Conservation (phyloP, 1,139 yeast species). For the Pichia sp. region DNA sequence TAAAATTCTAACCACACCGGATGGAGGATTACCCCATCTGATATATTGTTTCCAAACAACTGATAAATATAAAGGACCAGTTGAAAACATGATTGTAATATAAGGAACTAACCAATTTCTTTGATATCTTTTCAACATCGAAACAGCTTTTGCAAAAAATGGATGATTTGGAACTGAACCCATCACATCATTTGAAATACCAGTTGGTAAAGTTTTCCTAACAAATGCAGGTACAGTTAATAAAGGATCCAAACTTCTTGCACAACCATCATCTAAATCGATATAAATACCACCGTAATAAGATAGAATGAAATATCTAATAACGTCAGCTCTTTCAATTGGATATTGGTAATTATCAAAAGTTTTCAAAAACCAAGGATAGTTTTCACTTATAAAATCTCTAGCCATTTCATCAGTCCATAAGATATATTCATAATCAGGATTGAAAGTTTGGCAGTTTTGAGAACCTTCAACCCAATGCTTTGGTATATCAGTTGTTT, state of each 20-base stretch:
- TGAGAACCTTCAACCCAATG: constrained; percentile 76
- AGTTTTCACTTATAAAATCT: constrained; percentile 68
- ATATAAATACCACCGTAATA: constrained; percentile 89
- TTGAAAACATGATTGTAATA: constrained; percentile 85
- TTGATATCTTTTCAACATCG: constrained; percentile 56
- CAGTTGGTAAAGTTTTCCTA: constrained; percentile 83
- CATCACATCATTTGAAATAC: constrained; percentile 90
- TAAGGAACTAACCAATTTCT: constrained; percentile 78
- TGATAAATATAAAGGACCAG: constrained; percentile 85
- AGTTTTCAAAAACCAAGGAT: constrained; percentile 78
- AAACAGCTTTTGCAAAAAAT: constrained; percentile 66
- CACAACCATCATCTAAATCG: constrained; percentile 87
- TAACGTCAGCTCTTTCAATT: constrained; percentile 89
- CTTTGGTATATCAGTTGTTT: constrained; percentile 69
- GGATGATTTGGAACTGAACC: constrained; percentile 86
- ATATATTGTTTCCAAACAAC: constrained; percentile 85
- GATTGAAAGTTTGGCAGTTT: constrained; percentile 69
- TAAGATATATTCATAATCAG: constrained; percentile 77
- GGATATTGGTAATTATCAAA: constrained; percentile 76
- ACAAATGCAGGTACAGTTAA: constrained; percentile 79
- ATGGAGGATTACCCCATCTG: constrained; percentile 66
- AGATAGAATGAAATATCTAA: constrained; percentile 74
- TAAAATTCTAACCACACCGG: constrained; percentile 57
- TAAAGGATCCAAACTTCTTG: constrained; percentile 68
- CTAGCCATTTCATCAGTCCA: constrained; percentile 90